These are phyloP conservation scores for Cinchona pubescens DNA, from an alignment of 257 asterid species.

Conservation along the genomic window DNA sequence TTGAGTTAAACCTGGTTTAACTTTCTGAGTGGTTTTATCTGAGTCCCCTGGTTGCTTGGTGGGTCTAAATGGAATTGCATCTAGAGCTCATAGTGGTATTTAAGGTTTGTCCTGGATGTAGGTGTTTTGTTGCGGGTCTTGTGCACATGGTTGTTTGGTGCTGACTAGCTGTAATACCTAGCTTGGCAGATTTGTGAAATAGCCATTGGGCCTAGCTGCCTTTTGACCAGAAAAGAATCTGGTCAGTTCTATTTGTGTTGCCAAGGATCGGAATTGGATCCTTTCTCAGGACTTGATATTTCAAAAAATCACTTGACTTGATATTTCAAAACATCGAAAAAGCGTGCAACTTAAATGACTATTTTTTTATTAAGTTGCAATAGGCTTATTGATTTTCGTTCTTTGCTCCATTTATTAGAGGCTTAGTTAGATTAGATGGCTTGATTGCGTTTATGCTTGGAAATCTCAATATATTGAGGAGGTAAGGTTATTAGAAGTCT, in stretches of 20 bases:
- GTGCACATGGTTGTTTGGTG: neutral
- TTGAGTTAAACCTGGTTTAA: neutral
- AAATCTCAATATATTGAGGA: too few relatives aligned
- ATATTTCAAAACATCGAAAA: too few relatives aligned
- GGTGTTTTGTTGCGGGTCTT: neutral
- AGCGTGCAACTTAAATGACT: too few relatives aligned
- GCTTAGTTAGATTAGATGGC: too few relatives aligned
- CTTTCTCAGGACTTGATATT: neutral
- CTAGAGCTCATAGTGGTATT: neutral
- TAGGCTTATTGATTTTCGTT: too few relatives aligned
- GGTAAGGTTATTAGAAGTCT: too few relatives aligned
- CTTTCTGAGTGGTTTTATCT: too few relatives aligned
- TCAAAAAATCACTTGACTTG: neutral
- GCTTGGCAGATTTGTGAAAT: neutral
- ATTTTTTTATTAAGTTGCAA: too few relatives aligned
- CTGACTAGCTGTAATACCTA: neutral
- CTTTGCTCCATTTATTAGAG: too few relatives aligned
- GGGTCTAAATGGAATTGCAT: neutral
- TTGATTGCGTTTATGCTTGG: too few relatives aligned
- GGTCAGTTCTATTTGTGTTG: neutral
- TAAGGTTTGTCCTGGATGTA: neutral
- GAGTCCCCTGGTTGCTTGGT: neutral
- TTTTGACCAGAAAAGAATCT: neutral
- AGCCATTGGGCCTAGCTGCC: neutral
- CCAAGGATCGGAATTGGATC: neutral